Conservation (phyloP, 768 basidiomycete species). For the Calocybe indica region DNA sequence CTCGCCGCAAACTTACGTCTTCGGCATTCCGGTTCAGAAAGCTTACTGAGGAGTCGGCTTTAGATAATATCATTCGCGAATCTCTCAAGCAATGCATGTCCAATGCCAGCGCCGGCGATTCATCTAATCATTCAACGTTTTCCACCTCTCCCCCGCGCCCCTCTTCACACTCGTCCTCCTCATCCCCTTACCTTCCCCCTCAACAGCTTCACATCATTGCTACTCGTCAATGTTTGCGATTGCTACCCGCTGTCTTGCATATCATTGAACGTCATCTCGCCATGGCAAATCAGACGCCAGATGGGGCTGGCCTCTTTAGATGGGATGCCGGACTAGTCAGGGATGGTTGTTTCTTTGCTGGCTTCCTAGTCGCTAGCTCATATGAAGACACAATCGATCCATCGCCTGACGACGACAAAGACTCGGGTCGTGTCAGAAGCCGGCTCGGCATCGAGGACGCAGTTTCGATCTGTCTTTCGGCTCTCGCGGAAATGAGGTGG, state of each 20-base stretch:
- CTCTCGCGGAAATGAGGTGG: conserved; percentile 83
- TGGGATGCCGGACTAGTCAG: conserved; percentile 85
- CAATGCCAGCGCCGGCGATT: conserved; percentile 7
- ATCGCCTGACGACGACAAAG: conserved; percentile 27
- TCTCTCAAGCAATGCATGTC: conserved; percentile 59
- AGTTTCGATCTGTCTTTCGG: conserved; percentile 57
- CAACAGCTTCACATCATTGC: conserved; percentile 44
- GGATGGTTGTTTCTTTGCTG: conserved; percentile 89
- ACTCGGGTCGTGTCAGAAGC: conserved; percentile 17
- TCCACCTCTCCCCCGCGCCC: conserved; percentile 41
- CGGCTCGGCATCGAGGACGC: conserved; percentile 35
- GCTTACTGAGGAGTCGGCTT: conserved; percentile 5
- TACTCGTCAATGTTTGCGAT: conserved; percentile 40
- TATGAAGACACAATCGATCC: conserved; percentile 38
- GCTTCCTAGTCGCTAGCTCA: conserved; percentile 63
- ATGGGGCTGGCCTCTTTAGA: conserved; percentile 53
- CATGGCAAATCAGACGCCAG: conserved; percentile 20
- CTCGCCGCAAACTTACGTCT: not conserved
- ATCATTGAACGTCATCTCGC: conserved; percentile 48
- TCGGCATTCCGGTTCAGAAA: conserved; percentile 4
- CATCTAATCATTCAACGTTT: conserved; percentile 25
- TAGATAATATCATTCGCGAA: conserved; percentile 84
- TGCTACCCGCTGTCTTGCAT: conserved; percentile 44
- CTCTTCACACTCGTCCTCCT: conserved; percentile 33
- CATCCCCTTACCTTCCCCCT: conserved; percentile 40